Base-by-base conservation (phyloP, 305 asterid genomes). In the Fraxinus nigra region DNA sequence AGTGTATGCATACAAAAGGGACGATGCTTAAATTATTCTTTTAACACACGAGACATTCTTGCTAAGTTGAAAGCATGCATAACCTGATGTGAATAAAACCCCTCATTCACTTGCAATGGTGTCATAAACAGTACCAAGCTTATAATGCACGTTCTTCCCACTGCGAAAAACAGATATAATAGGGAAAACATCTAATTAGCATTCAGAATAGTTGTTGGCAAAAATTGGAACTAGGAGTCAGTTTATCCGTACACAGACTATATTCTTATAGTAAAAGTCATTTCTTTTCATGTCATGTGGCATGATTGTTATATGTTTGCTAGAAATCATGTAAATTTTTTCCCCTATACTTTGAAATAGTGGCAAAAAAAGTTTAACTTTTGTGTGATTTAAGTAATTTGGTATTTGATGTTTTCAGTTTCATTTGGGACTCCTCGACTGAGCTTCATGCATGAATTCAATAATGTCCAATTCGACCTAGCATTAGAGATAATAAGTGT, bases 391-490 rank as follows among this genome's bases (percentile, higher is more conserved):
- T 24, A 51, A 32, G 48, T 34, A 28, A 70, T 46, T 72, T 24
- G 74, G 72, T 22, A 72, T 72, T 34, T 34, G 73, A 54, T 80
- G 18, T 80, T 80, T 30, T 80, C 83, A 80, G 83, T 70, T 22
- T 26, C 75, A 79, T 24, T 16, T 46, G 34, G 76, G 48, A 80
- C 37, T 7, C 28, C 22, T 37, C 35, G 9, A 24, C 82, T 69
- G 77, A 70, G 70, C 77, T 59, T 32, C 82, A 30, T 79, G 56
- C 77, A 79, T 8, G 69, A 69, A 67, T 63, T 63, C 30, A 33
- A 63, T 63, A 63, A 63, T 63, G 35, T 63, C n/a, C 72, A 24
- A 43, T 24, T 54, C 11, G 24, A 35, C 26, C 14, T 9, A 78
- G 38, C 81, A 35, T 59, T 78, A 24, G n/a, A 72, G 72, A 63